Evolutionary conservation across 768 basidiomycete species (phyloP), one percentile per base, ranked within the genome.

Genomic region (Mycena metata): DNA sequence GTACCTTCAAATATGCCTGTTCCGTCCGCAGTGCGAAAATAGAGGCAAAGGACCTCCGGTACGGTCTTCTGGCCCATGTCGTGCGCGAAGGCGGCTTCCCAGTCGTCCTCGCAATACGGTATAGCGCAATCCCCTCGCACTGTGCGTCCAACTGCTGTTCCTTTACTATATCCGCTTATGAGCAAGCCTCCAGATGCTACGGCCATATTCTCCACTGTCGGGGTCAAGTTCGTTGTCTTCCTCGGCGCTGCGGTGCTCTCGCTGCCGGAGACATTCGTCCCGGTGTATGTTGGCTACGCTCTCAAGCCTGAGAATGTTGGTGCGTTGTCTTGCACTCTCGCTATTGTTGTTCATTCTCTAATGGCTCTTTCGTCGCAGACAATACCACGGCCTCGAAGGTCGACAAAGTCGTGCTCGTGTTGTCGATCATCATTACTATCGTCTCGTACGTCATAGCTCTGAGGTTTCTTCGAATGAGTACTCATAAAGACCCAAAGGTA

Each of bases 81-180:
- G 90, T 97, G 16, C 87, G 93, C 23, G 92, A 96, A 19, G 96
- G 96, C 33, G 96, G 96, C 5, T 95, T 96, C 82, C 89, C 86
- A 75, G 88, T 95, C 66, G 91, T 92, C 0, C 80, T 96, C 56
- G 86, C 94, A 60, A 90, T 88, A 1, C 88, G 93, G 26, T 83
- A 90, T 64, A 92, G 90, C 73, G 94, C 91, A 30, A 94, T 96
- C 64, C 96, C 95, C 1, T 92, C 89, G 16, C 96, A 94, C 72
- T 95, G 92, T 93, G 72, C 69, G 90, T 84, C 39, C 36, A 30
- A 30, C 6, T 30, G 30, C 30, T 30, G 5, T 13, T 12, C 23
- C 35, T 49, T 17, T 51, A 4, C 21, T 63, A 4, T 7, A 35
- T 12, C 15, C 24, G 30, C 30, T 30, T 30, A 30, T 30, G 3